Evolutionary conservation across 257 asterid species (phyloP), one percentile per base, ranked within the genome.

Genomic region (Solanum raphanifolium): DNA sequence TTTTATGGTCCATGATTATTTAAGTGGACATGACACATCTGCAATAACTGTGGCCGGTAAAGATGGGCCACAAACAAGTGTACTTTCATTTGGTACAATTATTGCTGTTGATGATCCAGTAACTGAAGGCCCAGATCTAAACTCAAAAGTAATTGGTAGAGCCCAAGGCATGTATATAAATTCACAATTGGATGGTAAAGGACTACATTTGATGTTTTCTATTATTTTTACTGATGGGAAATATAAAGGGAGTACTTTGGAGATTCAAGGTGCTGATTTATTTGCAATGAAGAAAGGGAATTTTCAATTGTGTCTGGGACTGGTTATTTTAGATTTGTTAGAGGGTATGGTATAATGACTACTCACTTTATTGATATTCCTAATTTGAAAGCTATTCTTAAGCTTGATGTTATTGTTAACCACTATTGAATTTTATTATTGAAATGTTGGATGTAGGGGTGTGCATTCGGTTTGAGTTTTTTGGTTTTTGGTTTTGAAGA

Each of bases 101-200:
- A 82, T 89, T 9, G 95, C 88, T 3, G 92, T 92, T 1, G 95
- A 93, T 46, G 94, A 90, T 65, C 92, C 88, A 9, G 93, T 93
- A 34, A 93, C 95, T 1, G 91, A 88, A n/a, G 90, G 92, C 29
- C 92, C 92, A 7, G 92, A 92, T 38, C 88, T 83, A 5, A 58
- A 65, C 25, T 93, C 94, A 5, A 88, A 69, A 34, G 89, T 89
- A 86, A 91, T 92, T 21, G 95, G 94, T 11, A 87, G 95, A 83
- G 94, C 94, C 3, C 93, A 91, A 84, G 94, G 95, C 10, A 89
- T 92, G 91, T 93, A 92, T 76, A 89, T 91, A 16, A 93, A 91
- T 79, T 91, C 95, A 23, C 94, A 92, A 52, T 27, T 91, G 20
- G 94, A 93, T 39, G 95, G 95, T 3, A 91, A 88, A 71, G 93